Percentiles rank a stretch among this genome's conserved stretches.
Evolutionary conservation across 1,284 basidiomycete species (phyloP).

Genomic region (Phaffia rhodozyma): DNA sequence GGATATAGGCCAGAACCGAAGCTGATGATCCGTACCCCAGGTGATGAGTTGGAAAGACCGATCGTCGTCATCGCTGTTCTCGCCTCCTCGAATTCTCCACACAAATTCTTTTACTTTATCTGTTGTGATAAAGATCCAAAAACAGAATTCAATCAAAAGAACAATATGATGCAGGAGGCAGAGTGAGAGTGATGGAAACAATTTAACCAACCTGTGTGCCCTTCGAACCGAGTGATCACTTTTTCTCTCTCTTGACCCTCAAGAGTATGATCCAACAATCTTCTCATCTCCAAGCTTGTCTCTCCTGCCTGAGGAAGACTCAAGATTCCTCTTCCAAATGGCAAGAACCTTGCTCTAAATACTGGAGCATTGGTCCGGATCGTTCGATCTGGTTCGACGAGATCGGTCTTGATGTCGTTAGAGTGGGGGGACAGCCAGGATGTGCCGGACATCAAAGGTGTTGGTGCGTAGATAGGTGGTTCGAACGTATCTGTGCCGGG

Average conservation of each 20-base stretch:
- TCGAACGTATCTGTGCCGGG: conserved; percentile 18
- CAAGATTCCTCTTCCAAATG: conserved; percentile 82
- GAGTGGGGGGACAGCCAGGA: conserved; percentile 18
- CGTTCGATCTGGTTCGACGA: conserved; percentile 42
- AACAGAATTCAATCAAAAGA: too few species aligned
- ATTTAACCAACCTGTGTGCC: conserved; percentile 44
- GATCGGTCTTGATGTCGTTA: background rate
- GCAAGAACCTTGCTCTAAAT: conserved; percentile 83
- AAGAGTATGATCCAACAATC: conserved; percentile 39
- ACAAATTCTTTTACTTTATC: conserved; percentile 98
- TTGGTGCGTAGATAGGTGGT: background rate
- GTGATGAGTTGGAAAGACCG: conserved; percentile 85
- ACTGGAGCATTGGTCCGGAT: conserved; percentile 78
- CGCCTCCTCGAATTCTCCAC: conserved; percentile 58
- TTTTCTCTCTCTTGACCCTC: conserved; percentile 19
- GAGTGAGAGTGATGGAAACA: too few species aligned
- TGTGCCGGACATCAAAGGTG: conserved; percentile 22
- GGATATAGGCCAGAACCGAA: conserved; percentile 83
- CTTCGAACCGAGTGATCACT: conserved; percentile 63
- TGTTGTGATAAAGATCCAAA: too few species aligned
- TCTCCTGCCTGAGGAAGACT: conserved; percentile 83
- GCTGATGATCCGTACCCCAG: conserved; percentile 88
- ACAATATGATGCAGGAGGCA: too few species aligned
- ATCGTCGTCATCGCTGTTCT: conserved; percentile 40
- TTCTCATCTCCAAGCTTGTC: conserved; percentile 69